Base-by-base conservation (phyloP, 805 yeast genomes). In the Zygosaccharomyces lentus region DNA sequence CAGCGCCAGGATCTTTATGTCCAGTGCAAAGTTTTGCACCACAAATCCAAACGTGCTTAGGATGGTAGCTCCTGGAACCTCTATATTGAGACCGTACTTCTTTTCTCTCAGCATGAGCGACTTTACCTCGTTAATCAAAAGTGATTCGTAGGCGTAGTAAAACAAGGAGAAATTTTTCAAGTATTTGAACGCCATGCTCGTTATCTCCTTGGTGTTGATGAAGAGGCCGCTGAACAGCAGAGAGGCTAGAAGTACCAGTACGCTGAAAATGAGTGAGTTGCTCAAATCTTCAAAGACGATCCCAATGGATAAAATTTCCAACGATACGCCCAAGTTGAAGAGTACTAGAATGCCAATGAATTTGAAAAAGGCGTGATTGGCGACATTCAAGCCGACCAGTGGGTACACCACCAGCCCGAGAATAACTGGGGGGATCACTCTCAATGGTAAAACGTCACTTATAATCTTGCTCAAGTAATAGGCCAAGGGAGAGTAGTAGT, bases 1-100 rank as follows among this genome's bases (percentile, higher is more conserved):
- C 0, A 76, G 73, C 0, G 71, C 69, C 42, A 93, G 71, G 49
- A 78, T 78, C 27, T 73, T 62, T 24, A 83, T 73, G 63, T 93
- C 98, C 29, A 72, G 71, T 65, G 78, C 66, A 44, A 86, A 76
- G 2, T 90, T 93, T 19, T 81, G 79, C 10, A 87, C 91, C 53
- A 87, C 78, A 65, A 93, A 93, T 0, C 99, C 99, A 71, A 93
- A 93, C 0, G 98, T 88, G 55, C 95, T 86, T 55, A 93, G 74
- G 46, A 93, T 93, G 1, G 96, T 95, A 2, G 99, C 98, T 9
- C 99, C 99, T 0, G 99, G 99, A 12, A 93, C 95, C 65, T 89
- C 96, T 56, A 93, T 91, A 37, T 90, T 85, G 35, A 93, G 74
- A 0, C 99, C 99, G 59, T 84, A 91, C 67, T 93, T 93, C 62